phyloP scores from a whole-genome alignment of 306 rosid species.

The Gastrolobium villosum region DNA sequence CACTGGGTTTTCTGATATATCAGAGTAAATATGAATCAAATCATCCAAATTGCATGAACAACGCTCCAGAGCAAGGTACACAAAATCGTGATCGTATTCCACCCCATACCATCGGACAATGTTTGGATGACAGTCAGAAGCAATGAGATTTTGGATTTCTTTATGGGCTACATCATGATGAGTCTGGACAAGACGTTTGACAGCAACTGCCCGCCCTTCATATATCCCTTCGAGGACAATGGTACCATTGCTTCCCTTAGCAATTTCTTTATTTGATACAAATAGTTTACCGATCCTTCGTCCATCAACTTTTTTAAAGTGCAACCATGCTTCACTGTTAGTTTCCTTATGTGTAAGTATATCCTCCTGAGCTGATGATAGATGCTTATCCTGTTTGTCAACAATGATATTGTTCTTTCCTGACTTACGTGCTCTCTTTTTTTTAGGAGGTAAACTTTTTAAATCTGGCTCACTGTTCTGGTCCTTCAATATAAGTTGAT shows the following conservation, averaged over 20 bases:
- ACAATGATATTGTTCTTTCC: conserved; percentile 46
- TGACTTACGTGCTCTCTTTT: conserved; percentile 57
- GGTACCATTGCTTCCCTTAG: conserved; percentile 87
- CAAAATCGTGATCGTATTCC: conserved; percentile 80
- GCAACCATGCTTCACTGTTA: conserved; percentile 23
- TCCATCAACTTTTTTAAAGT: conserved; percentile 51
- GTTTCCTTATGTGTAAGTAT: background rate
- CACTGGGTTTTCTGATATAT: conserved; percentile 40
- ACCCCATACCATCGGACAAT: conserved; percentile 83
- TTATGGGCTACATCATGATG: conserved; percentile 76
- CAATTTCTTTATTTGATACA: conserved; percentile 68
- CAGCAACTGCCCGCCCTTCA: conserved; percentile 82
- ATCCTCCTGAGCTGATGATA: conserved; percentile 45
- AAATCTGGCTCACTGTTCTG: conserved; percentile 41
- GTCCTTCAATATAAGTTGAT: conserved; percentile 30
- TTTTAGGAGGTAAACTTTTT: conserved; percentile 54
- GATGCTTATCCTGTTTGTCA: conserved; percentile 49
- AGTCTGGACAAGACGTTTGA: conserved; percentile 78
- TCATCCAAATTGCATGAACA: conserved; percentile 75
- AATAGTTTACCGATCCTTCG: conserved; percentile 72
- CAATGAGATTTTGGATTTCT: conserved; percentile 83
- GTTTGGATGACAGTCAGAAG: conserved; percentile 77
- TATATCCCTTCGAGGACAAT: conserved; percentile 76
- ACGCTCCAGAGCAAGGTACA: conserved; percentile 78
- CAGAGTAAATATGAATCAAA: conserved; percentile 55